Evolutionary conservation across 2,329 filamentous ascomycete genomes (phyloP), one percentile per base, ranked within the genome.

Genomic region (Gaeumannomyces tritici): DNA sequence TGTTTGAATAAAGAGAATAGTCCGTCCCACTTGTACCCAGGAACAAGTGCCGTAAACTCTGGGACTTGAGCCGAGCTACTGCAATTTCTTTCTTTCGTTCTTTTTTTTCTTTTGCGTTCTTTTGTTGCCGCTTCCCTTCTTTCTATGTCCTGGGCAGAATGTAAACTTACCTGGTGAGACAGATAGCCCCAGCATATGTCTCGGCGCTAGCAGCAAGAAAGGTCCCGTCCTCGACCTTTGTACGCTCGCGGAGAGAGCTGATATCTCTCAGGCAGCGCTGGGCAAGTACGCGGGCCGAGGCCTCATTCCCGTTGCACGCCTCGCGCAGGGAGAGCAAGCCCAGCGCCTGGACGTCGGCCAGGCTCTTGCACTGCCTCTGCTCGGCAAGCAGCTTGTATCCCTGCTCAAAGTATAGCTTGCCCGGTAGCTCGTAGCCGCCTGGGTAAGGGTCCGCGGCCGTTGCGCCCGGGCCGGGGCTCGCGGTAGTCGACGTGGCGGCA

Each of bases 341-440:
- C 15, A 60, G 58, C 13, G 58, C 58, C 58, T 60, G 58, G 33
- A 60, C 24, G 58, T 60, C 58, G 1, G 62, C 57, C 55, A 61
- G 59, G 27, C 55, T 59, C 33, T 55, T 33, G 42, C 42, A 51
- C 5, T 51, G 42, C 18, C 42, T 21, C 42, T 51, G 42, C 28
- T 61, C 59, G 12, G 35, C 21, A 27, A 61, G 57, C 6, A 63
- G 57, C 26, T 55, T 42, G 13, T 56, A 27, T 3, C 62, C 59
- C 21, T 54, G 59, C 2, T 60, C 31, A 60, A 59, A 57, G 26
- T 61, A 61, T 5, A 28, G 21, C 13, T 56, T 35, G 3, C 42
- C 62, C 12, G 47, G 27, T 21, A 51, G 42, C 42, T 51, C 42
- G 42, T 51, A 15, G 35, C 35, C 35, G 5, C 35, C 35, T 2